These are phyloP conservation scores for Hygrophila difformis DNA, from an alignment of 257 asterid genomes.

Conservation along the genomic window DNA sequence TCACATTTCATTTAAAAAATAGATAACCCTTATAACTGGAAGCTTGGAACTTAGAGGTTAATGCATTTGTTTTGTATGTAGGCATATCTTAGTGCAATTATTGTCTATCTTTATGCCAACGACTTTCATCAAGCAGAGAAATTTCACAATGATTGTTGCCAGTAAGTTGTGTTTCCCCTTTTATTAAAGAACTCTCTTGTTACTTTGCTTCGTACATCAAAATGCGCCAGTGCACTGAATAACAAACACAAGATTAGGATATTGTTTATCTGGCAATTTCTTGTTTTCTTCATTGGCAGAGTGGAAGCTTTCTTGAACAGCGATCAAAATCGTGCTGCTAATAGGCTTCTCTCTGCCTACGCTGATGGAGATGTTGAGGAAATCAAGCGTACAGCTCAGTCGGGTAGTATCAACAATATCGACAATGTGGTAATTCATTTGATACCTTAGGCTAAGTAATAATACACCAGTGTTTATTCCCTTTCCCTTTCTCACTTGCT, in stretches of 20 bases:
- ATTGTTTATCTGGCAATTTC: background rate
- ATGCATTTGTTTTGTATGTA: conserved; percentile 25
- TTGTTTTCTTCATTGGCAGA: conserved; percentile 35
- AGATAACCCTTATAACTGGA: too few relatives aligned
- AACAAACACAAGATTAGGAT: too few relatives aligned
- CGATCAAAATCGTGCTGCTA: conserved; percentile 89
- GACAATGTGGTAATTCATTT: conserved; percentile 57
- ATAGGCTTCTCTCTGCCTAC: conserved; percentile 75
- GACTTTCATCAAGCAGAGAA: conserved; percentile 93
- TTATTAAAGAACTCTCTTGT: conserved; percentile 4
- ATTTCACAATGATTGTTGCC: conserved; percentile 95
- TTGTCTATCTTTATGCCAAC: conserved; percentile 86
- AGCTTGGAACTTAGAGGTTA: too few relatives aligned
- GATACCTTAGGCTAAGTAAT: conserved; percentile 6
- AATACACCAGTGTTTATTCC: background rate
- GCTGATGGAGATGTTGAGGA: conserved; percentile 82
- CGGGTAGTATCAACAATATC: conserved; percentile 70
- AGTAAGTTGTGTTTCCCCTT: conserved; percentile 48
- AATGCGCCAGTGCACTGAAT: too few relatives aligned
- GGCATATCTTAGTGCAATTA: conserved; percentile 98
- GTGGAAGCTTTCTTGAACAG: conserved; percentile 74
- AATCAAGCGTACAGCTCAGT: conserved; percentile 80
- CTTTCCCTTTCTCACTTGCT: background rate
- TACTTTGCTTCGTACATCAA: background rate
- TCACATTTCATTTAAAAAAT: too few relatives aligned